Base-by-base conservation (phyloP, 2,329 filamentous ascomycete genomes). In the Colletotrichum eremochloae region DNA sequence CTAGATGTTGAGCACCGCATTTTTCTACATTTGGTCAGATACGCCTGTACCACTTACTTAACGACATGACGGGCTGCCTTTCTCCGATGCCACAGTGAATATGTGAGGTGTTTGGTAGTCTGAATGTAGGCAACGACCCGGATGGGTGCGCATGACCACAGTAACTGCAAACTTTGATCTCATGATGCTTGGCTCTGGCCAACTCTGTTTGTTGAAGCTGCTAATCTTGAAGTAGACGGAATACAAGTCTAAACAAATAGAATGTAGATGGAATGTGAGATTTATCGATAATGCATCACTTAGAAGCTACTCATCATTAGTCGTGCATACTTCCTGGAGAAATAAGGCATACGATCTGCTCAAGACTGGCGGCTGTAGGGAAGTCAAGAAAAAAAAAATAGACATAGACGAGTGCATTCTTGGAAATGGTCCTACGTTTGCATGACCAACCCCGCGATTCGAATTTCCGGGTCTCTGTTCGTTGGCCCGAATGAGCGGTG, bases 261-360 rank as follows among this genome's bases (percentile, higher is more conserved):
- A 1, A 24, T 18, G 20, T n/a, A 1, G 4, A 3, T 14, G 9
- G 1, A 8, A 57, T 24, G 18, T n/a, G 4, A 24, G 6, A 7
- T 5, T 1, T 0, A 20, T 24, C 2, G 0, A 4, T 38, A 1
- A 12, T 4, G 8, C 20, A 18, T 18, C 20, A 31, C 2, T 18
- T 9, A 24, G 29, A 18, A 18, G 33, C n/a, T 18, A 8, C 15
- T 20, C 20, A n/a, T 6, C 9, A 9, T n/a, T 8, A 11, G 7
- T 46, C 9, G 7, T 7, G 5, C 18, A 46, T n/a, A n/a, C 0
- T 46, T 7, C 44, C 44, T 3, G 42, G 8, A n/a, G 29, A 31
- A 2, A 52, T 5, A 0, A 52, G 1, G 11, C 24, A 15, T 18
- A 24, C 7, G 24, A 1, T 24, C 24, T 24, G 24, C 24, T 24